Evolutionary conservation across 805 yeast genomes (phyloP), one percentile per base, ranked within the genome.

Genomic region (Lipomyces kockii): DNA sequence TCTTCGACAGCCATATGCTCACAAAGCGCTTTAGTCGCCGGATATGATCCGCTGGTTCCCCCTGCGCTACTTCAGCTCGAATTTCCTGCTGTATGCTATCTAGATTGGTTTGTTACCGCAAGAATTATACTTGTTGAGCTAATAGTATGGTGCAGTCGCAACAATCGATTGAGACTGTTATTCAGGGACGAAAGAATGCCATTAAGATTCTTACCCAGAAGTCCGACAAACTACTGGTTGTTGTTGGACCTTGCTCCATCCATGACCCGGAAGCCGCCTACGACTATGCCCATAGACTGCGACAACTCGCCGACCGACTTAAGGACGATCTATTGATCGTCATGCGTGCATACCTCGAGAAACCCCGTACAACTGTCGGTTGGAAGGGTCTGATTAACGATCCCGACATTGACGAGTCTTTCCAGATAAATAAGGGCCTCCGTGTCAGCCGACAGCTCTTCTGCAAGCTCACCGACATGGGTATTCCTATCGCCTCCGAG

Each of bases 381-480:
- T 94, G 99, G 99, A 94, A 94, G 81, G 99, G 99, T 49, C 84
- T 94, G 76, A 92, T 94, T 78, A 94, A 94, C 80, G 99, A 94
- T 80, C 99, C 99, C 58, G 97, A 94, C 76, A 86, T 94, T 69
- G 91, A 94, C 80, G 90, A 90, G 76, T 84, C 97, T 60, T 95
- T 89, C 86, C 89, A 94, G 79, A 95, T 94, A 79, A 94, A 94
- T 86, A 91, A 92, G 81, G 99, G 99, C 76, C 84, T 94, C 72
- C 87, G 92, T 75, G 85, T 91, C 52, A 86, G 98, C 12, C 88
- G 99, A 82, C 85, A 89, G 77, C 85, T 95, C 78, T 94, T 90
- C 79, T 87, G 86, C 64, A 90, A 91, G 71, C 85, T 93, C 75
- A 93, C 97, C 55, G 82, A 85, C 71, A 80, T 83, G 76, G 94